A percentile compares a stretch with the other conserved stretches of the same genome.
These are phyloP conservation scores for Panicum hallii DNA, from an alignment of 202 grass and related monocot species.

Conservation along the genomic window DNA sequence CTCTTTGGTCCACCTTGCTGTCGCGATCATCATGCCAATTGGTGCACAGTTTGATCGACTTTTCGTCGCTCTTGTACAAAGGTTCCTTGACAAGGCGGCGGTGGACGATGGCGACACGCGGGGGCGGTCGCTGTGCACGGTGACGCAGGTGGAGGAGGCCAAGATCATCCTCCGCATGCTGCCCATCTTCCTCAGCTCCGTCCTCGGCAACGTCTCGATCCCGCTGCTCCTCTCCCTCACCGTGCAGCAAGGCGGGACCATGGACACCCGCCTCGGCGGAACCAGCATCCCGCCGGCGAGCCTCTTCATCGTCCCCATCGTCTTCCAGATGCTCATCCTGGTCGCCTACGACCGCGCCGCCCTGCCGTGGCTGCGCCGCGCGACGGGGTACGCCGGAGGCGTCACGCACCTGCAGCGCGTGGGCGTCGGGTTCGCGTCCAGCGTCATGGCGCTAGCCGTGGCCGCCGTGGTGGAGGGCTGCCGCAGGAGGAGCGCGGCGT, in stretches of 20 bases:
- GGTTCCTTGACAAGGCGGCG: slow-evolving; percentile 75
- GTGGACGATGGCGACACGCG: slow-evolving; percentile 50
- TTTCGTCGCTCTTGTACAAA: not conserved
- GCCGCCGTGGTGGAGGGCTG: slow-evolving; percentile 60
- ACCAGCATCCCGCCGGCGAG: slow-evolving; percentile 59
- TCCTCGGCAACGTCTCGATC: slow-evolving; percentile 51
- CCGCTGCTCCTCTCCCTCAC: slow-evolving; percentile 62
- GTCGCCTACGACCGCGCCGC: slow-evolving; percentile 54
- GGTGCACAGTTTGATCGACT: not conserved
- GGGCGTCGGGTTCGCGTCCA: slow-evolving; percentile 57
- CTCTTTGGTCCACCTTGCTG: not conserved
- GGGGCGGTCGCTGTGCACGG: slow-evolving; percentile 72
- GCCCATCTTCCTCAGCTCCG: slow-evolving; percentile 69
- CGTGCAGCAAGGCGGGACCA: slow-evolving; percentile 69
- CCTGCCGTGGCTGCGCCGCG: slow-evolving; percentile 54
- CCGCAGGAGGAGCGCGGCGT: not conserved
- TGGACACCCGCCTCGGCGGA: slow-evolving; percentile 68
- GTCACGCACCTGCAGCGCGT: slow-evolving; percentile 70
- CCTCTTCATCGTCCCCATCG: slow-evolving; percentile 65
- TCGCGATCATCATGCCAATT: not conserved
- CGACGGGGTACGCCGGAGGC: slow-evolving; percentile 57
- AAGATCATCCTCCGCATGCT: slow-evolving; percentile 76
- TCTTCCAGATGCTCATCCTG: slow-evolving; percentile 66
- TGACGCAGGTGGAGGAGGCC: slow-evolving; percentile 87
- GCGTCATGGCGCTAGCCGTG: slow-evolving; percentile 30